A percentile compares a stretch with the other conserved stretches of the same genome.
These are phyloP conservation scores for Trichophyton equinum DNA, from an alignment of 2,329 filamentous ascomycete species.

Conservation along the genomic window DNA sequence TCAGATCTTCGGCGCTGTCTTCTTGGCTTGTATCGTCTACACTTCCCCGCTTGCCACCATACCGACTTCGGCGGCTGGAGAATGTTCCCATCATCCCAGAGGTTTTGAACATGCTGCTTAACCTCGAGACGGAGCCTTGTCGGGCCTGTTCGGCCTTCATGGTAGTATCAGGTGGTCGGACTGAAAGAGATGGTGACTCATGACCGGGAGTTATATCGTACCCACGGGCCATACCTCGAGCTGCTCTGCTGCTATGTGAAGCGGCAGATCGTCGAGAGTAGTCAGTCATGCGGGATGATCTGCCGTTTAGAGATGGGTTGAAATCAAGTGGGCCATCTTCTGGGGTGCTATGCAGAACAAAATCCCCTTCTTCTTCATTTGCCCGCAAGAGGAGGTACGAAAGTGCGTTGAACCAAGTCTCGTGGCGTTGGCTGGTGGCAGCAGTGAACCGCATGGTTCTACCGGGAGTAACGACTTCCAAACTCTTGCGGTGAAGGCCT, in stretches of 20 bases:
- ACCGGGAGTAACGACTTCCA: conserved; percentile 80
- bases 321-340: conserved; percentile 61
- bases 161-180: conserved; percentile 23
- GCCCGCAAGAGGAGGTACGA: conserved; percentile 82
- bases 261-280: conserved; percentile 50
- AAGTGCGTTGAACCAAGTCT: conserved; percentile 96
- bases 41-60: conserved; percentile 27
- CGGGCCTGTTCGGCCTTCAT: conserved; percentile 26
- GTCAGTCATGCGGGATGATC: conserved; percentile 42
- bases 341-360: conserved; percentile 43
- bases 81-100: conserved; percentile 39
- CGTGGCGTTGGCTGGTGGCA: conserved; percentile 82
- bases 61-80: conserved; percentile 35
- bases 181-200: conserved; percentile 25
- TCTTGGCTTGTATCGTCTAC: conserved; percentile 34
- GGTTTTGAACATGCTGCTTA: conserved; percentile 37
- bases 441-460: conserved; percentile 89
- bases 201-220: conserved; percentile 26
- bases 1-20: conserved; percentile 71
- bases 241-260: conserved; percentile 66
- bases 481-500: conserved; percentile 83
- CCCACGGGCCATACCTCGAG: conserved; percentile 51
- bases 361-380: conserved; percentile 43
- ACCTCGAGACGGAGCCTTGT: conserved; percentile 35
- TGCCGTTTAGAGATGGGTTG: conserved; percentile 46